Conservation (phyloP, 1,139 yeast species). For the Hanseniaspora uvarum region DNA sequence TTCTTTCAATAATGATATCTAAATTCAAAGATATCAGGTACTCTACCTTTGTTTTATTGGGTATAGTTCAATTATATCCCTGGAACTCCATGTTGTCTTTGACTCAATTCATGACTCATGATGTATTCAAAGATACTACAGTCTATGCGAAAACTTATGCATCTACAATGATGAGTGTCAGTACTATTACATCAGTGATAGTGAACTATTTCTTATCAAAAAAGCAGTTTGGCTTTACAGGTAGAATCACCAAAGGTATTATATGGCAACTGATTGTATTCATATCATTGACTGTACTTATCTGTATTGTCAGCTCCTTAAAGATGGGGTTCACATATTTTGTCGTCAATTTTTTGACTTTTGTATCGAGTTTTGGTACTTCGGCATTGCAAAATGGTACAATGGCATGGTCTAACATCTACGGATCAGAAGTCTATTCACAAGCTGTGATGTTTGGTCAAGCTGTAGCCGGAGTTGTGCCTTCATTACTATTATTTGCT, state of each 20-base stretch:
- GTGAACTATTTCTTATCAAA: constrained; percentile 59
- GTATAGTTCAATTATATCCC: constrained; percentile 82
- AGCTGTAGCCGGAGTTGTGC: constrained; percentile 85
- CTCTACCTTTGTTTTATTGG: constrained; percentile 55
- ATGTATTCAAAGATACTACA: constrained; percentile 48
- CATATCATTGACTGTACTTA: constrained; percentile 32
- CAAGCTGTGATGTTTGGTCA: constrained; percentile 93
- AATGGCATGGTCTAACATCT: constrained; percentile 73
- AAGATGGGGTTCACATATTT: constrained; percentile 35
- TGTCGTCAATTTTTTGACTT: constrained; percentile 48
- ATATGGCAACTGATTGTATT: constrained; percentile 48
- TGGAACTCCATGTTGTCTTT: constrained; percentile 92
- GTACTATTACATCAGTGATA: constrained; percentile 59
- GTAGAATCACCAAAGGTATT: constrained; percentile 53
- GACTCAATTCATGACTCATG: constrained; percentile 59
- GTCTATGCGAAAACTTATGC: constrained; percentile 52
- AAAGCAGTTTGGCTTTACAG: constrained; percentile 55
- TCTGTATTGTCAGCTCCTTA: constrained; percentile 19
- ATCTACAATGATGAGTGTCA: constrained; percentile 81
- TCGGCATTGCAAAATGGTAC: constrained; percentile 80
- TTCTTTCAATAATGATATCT: background rate
- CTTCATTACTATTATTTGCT: constrained; percentile 62
- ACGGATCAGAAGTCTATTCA: constrained; percentile 60
- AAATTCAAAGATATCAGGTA: constrained; percentile 38
- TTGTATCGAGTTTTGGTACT: constrained; percentile 53